Evolutionary conservation across 2,329 filamentous ascomycete genomes (phyloP).

Genomic region (Colletotrichum agaves): DNA sequence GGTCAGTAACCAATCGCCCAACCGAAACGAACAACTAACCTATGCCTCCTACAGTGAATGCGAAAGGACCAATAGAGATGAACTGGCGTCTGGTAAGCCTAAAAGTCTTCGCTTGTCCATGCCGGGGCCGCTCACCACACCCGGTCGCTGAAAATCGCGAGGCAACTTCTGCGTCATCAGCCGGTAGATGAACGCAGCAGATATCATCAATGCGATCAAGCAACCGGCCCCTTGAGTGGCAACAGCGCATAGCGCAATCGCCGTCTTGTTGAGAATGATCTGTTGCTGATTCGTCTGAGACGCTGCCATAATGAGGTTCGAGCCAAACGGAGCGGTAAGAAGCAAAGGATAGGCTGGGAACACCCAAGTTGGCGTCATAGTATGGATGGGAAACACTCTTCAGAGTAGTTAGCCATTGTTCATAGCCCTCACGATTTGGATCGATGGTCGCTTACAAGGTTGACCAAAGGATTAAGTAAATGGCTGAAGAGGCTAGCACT

Average conservation of each 20-base stretch:
- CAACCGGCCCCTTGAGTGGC: slow-evolving; percentile 66
- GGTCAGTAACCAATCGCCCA: not conserved
- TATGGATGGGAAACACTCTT: slow-evolving; percentile 73
- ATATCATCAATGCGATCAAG: slow-evolving; percentile 78
- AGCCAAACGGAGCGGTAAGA: slow-evolving; percentile 78
- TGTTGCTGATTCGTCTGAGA: slow-evolving; percentile 40
- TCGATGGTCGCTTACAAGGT: slow-evolving; percentile 56
- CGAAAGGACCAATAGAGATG: slow-evolving; percentile 82
- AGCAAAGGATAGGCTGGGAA: slow-evolving; percentile 87
- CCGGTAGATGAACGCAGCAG: slow-evolving; percentile 84
- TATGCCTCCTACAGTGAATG: slow-evolving; percentile 62
- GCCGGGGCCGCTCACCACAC: slow-evolving; percentile 63
- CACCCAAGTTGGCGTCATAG: slow-evolving; percentile 90
- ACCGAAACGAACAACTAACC: slow-evolving; percentile 41
- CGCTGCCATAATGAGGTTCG: slow-evolving; percentile 61
- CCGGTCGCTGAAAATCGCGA: slow-evolving; percentile 78
- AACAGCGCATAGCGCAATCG: slow-evolving; percentile 61
- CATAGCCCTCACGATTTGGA: not conserved
- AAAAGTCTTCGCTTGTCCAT: too few species aligned
- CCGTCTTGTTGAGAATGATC: slow-evolving; percentile 51
- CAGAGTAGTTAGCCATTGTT: not conserved
- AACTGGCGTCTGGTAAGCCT: slow-evolving; percentile 59
- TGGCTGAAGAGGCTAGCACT: slow-evolving; percentile 72
- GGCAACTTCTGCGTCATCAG: slow-evolving; percentile 91
- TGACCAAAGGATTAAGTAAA: slow-evolving; percentile 80